These are phyloP conservation scores for Colletotrichum brevisporum DNA, from an alignment of 2,329 filamentous ascomycete genomes.

Conservation along the genomic window DNA sequence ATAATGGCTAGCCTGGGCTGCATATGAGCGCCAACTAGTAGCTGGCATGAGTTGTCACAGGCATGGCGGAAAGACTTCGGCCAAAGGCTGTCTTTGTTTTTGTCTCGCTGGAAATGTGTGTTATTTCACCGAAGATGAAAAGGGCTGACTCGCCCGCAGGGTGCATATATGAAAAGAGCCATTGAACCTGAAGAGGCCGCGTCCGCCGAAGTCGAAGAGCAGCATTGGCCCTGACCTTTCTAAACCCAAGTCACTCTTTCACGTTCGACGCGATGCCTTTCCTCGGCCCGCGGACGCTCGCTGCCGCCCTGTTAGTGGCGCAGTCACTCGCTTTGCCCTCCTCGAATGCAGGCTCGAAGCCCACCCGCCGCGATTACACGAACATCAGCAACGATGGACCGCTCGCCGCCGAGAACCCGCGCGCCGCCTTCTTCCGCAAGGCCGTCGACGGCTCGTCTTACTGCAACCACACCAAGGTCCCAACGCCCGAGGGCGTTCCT, in stretches of 20 bases:
- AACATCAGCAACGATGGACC: conserved; percentile 40
- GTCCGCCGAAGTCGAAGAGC: too few species aligned
- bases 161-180: too few species aligned
- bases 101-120: too few species aligned
- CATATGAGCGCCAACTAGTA: neutral
- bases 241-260: neutral
- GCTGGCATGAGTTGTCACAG: neutral
- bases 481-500: conserved; percentile 29
- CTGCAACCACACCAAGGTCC: conserved; percentile 36
- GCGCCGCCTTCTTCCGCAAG: conserved; percentile 42
- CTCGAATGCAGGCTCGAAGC: neutral
- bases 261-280: conserved; percentile 24
- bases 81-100: too few species aligned
- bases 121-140: too few species aligned
- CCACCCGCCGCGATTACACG: conserved; percentile 7
- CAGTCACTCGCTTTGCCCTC: conserved; percentile 38
- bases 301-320: conserved; percentile 38
- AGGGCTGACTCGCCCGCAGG: too few species aligned
- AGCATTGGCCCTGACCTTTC: neutral
- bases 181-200: too few species aligned
- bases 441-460: conserved; percentile 37
- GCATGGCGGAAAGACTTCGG: too few species aligned
- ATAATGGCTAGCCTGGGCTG: neutral
- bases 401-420: conserved; percentile 40
- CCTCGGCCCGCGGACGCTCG: conserved; percentile 25